Evolutionary conservation across 805 yeast genomes (phyloP).

Genomic region (Helenozyma baotianmanensis): DNA sequence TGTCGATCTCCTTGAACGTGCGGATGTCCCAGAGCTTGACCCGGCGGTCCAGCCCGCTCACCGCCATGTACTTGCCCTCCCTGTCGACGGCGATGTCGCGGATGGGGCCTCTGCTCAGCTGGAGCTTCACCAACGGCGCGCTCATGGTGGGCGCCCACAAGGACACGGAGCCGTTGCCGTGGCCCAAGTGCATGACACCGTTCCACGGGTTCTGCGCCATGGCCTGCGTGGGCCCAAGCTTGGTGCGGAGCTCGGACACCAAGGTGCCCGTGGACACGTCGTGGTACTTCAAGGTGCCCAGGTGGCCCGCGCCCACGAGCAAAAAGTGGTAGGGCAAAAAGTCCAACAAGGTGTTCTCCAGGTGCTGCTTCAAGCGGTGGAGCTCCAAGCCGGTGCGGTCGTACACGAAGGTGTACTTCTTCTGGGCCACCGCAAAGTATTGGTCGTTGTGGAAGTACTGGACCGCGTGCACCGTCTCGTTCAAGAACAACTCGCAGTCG

Average conservation of each 20-base stretch:
- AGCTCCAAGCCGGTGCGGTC: slow-evolving; percentile 88
- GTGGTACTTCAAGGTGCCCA: slow-evolving; percentile 86
- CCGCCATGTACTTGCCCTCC: slow-evolving; percentile 91
- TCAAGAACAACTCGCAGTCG: slow-evolving; percentile 75
- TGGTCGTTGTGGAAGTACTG: slow-evolving; percentile 90
- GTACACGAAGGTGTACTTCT: slow-evolving; percentile 87
- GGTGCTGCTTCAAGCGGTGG: slow-evolving; percentile 85
- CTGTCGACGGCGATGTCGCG: slow-evolving; percentile 82
- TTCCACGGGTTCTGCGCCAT: slow-evolving; percentile 94
- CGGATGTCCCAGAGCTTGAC: slow-evolving; percentile 93
- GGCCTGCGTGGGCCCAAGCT: slow-evolving; percentile 83
- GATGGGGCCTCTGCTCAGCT: slow-evolving; percentile 82
- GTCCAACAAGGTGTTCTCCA: slow-evolving; percentile 77
- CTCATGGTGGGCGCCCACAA: slow-evolving; percentile 91
- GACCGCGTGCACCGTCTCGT: slow-evolving; percentile 88
- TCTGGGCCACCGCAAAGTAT: slow-evolving; percentile 94
- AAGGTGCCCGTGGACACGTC: slow-evolving; percentile 91
- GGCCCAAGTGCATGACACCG: slow-evolving; percentile 92
- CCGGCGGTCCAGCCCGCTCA: slow-evolving; percentile 80
- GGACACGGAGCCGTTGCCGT: slow-evolving; percentile 86
- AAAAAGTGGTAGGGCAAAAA: slow-evolving; percentile 91
- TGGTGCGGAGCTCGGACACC: slow-evolving; percentile 80
- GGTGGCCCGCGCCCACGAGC: slow-evolving; percentile 81
- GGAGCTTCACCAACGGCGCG: slow-evolving; percentile 78
- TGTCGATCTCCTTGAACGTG: slow-evolving; percentile 68